Conservation (phyloP, 768 basidiomycete genomes). For the Macrolepiota fuliginosa region DNA sequence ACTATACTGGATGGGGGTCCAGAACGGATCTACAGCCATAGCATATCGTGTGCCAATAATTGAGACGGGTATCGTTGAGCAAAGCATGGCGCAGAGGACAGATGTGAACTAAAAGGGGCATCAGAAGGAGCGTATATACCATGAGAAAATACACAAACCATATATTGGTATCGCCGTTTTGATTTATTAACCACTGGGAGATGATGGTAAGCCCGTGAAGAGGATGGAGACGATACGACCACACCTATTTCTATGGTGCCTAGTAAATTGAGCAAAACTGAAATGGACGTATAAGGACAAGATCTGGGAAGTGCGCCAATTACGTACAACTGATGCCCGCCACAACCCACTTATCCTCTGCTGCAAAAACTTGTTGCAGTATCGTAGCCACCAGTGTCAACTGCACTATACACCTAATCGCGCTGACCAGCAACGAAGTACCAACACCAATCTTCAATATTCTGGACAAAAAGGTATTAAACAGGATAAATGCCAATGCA, state of each 20-base stretch:
- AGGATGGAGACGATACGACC: conserved; percentile 18
- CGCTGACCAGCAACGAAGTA: conserved; percentile 62
- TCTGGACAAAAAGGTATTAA: conserved; percentile 67
- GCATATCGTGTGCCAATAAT: conserved; percentile 73
- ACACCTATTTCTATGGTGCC: conserved; percentile 77
- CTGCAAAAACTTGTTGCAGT: conserved; percentile 72
- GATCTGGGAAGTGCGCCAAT: background rate
- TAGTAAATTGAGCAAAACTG: conserved; percentile 70
- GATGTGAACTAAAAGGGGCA: conserved; percentile 50
- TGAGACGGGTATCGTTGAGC: conserved; percentile 78
- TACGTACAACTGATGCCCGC: conserved; percentile 68
- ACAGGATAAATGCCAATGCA: conserved; percentile 70
- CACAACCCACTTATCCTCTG: conserved; percentile 73
- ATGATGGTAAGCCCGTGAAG: background rate
- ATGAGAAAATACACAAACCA: conserved; percentile 46
- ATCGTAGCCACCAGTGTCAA: conserved; percentile 71
- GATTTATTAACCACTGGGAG: conserved; percentile 75
- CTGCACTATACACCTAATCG: conserved; percentile 75
- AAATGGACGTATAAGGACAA: background rate
- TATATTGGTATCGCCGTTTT: conserved; percentile 65
- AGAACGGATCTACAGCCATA: conserved; percentile 76
- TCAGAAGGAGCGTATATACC: background rate
- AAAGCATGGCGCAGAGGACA: conserved; percentile 65
- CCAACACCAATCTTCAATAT: conserved; percentile 69
- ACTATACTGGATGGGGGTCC: conserved; percentile 84